These are phyloP conservation scores for Candida silvicultrix DNA, from an alignment of 805 yeast genomes.

Conservation along the genomic window DNA sequence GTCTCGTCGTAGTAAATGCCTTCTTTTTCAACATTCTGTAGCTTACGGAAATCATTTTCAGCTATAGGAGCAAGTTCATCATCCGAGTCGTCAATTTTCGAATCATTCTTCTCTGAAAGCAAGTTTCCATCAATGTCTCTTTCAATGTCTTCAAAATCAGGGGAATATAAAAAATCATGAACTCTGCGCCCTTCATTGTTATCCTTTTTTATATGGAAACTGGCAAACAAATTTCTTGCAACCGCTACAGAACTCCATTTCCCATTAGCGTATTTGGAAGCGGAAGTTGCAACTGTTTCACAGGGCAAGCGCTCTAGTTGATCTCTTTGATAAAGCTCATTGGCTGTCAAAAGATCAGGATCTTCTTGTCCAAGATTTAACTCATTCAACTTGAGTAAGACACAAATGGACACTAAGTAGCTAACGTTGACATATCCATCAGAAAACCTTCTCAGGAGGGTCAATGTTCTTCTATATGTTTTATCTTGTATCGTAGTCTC, in stretches of 20 bases:
- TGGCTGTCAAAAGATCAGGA: slow-evolving; percentile 19
- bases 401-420: slow-evolving; percentile 10
- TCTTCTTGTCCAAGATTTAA: slow-evolving; percentile 18
- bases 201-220: slow-evolving; percentile 2
- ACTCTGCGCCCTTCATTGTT: slow-evolving; percentile 1
- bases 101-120: neutral
- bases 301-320: slow-evolving; percentile 10
- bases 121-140: neutral
- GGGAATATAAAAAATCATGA: slow-evolving; percentile 4
- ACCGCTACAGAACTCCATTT: slow-evolving; percentile 20
- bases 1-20: neutral
- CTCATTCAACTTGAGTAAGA: slow-evolving; percentile 12
- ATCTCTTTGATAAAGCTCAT: slow-evolving; percentile 21
- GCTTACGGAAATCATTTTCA: neutral
- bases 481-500: slow-evolving; percentile 7
- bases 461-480: neutral
- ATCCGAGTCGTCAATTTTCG: neutral
- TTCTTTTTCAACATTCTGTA: neutral
- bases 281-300: slow-evolving; percentile 13
- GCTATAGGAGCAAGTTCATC: neutral
- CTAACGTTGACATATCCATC: slow-evolving; percentile 23
- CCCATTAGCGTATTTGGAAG: slow-evolving; percentile 14
- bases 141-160: neutral
- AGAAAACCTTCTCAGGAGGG: slow-evolving; percentile 13
- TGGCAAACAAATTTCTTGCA: slow-evolving; percentile 12